phyloP scores from a whole-genome alignment of 192 early-diverging fungal species.

The Gigaspora rosea region DNA sequence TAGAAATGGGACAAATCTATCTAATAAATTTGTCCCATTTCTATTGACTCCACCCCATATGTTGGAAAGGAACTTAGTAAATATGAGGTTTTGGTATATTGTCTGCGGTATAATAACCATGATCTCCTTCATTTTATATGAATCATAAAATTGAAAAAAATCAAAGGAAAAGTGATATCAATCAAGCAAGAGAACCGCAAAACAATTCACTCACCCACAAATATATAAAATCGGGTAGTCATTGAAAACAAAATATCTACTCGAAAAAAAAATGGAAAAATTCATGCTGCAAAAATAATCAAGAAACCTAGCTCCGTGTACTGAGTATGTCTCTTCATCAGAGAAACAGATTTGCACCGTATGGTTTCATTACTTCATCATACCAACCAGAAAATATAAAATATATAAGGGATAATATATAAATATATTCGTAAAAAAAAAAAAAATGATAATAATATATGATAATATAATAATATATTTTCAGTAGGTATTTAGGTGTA shows the following conservation, averaged over 20 bases:
- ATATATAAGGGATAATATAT: not conserved
- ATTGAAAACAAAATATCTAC: conserved; percentile 4
- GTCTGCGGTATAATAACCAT: not conserved
- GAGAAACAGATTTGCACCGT: conserved; percentile 17
- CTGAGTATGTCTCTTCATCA: not conserved
- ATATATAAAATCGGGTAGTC: not conserved
- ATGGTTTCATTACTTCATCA: conserved; percentile 16
- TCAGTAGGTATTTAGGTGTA: not conserved
- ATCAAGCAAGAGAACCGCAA: not conserved
- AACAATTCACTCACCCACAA: not conserved
- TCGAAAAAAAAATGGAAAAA: conserved; percentile 2
- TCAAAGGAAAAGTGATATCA: not conserved
- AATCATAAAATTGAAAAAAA: not conserved
- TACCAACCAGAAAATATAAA: not conserved
- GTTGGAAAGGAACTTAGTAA: too few species aligned
- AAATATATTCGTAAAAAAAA: too few species aligned
- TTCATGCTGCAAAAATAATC: conserved; percentile 11
- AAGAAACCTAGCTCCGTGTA: conserved; percentile 27
- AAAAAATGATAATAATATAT: not conserved
- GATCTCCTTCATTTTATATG: not conserved
- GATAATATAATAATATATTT: not conserved
- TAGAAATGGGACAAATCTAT: too few species aligned
- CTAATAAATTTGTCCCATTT: too few species aligned
- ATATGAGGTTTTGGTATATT: too few species aligned
- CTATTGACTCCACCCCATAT: too few species aligned